phyloP scores from a whole-genome alignment of 1,284 basidiomycete genomes.

The Puccinia hordei region DNA sequence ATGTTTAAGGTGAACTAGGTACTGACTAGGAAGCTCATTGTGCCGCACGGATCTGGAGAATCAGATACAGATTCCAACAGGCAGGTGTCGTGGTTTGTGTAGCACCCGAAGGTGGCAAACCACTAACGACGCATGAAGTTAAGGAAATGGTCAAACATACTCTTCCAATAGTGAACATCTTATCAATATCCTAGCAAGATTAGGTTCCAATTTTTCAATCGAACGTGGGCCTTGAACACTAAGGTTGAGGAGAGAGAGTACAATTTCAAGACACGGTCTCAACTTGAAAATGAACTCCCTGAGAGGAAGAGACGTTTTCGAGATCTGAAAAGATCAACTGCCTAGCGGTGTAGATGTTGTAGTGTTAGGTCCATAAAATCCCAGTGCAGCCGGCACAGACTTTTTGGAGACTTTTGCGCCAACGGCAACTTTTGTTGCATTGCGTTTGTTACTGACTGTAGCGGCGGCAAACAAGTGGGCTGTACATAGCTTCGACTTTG shows the following conservation, averaged over 20 bases:
- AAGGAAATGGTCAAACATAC: background rate
- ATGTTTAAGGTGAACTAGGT: background rate
- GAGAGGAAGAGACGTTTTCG: background rate
- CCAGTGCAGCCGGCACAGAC: background rate
- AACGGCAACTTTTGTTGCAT: background rate
- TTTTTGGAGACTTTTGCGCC: background rate
- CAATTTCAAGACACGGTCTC: background rate
- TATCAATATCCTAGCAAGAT: background rate
- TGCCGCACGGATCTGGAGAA: background rate
- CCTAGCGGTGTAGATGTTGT: background rate
- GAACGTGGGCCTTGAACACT: background rate
- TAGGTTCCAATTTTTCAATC: background rate
- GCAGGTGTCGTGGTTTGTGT: background rate
- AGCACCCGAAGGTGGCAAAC: background rate
- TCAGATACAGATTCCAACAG: constrained; percentile 4
- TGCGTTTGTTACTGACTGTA: too few species aligned
- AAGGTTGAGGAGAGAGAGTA: background rate
- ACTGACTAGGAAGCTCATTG: background rate
- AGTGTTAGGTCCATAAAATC: background rate
- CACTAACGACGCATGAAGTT: background rate
- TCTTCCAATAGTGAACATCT: background rate
- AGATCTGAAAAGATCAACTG: background rate
- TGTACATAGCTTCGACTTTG: too few species aligned
- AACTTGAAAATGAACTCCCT: background rate
- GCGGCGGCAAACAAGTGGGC: too few species aligned